Percentiles rank a stretch among this genome's conserved stretches.
phyloP scores from a whole-genome alignment of 192 early-diverging fungal species.

The Coemansia biformis region DNA sequence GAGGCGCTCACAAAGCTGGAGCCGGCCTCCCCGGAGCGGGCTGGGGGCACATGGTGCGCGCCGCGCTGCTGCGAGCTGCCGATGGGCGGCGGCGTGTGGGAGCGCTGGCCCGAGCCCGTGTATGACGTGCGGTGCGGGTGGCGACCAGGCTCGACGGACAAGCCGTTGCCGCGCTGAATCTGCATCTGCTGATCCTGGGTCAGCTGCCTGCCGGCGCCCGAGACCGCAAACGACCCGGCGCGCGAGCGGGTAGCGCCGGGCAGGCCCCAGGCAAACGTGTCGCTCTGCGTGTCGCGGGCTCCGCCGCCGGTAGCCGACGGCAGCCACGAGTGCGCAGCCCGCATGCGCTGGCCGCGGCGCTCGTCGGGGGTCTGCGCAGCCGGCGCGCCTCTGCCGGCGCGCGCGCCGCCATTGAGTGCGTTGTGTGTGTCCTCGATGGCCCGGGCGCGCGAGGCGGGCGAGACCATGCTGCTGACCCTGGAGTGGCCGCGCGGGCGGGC shows the following conservation, averaged over 20 bases:
- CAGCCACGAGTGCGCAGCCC: constrained; percentile 14
- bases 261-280: constrained; percentile 36
- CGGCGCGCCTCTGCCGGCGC: constrained; percentile 3
- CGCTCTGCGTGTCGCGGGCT: constrained; percentile 24
- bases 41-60: constrained; percentile 6
- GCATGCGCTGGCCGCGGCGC: constrained; percentile 5
- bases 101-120: constrained; percentile 21
- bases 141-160: constrained; percentile 10
- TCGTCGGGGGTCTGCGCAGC: constrained; percentile 1
- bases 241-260: constrained; percentile 18
- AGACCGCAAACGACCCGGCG: constrained; percentile 27
- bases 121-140: constrained; percentile 33
- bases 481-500: constrained; percentile 8
- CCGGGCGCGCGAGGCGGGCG: constrained; percentile 32
- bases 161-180: constrained; percentile 16
- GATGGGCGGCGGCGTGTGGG: constrained; percentile 16
- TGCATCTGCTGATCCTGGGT: constrained; percentile 9
- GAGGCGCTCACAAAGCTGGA: constrained; percentile 30
- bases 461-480: constrained; percentile 34
- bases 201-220: not conserved
- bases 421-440: constrained; percentile 37
- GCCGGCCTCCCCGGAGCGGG: no score
- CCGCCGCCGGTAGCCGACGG: not conserved
- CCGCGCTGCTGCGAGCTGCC: constrained; percentile 21
- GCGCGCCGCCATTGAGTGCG: constrained; percentile 26